Conservation (phyloP, 2,329 filamentous ascomycete genomes). For the Aureobasidium sp. region DNA sequence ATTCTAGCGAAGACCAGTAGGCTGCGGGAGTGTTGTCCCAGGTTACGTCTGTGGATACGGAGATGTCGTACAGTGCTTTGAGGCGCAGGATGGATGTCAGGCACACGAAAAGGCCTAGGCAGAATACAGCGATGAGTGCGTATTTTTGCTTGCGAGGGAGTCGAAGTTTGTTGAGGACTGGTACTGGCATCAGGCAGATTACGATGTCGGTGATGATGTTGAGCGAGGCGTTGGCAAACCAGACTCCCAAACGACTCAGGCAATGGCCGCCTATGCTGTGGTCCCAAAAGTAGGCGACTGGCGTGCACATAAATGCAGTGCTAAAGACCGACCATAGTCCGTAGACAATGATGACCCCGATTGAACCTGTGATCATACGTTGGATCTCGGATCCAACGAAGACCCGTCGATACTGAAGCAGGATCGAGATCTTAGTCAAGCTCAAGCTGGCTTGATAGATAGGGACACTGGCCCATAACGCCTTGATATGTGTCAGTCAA, state of each 20-base stretch:
- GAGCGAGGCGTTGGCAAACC: slow-evolving; percentile 33
- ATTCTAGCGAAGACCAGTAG: slow-evolving; percentile 29
- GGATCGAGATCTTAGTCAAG: slow-evolving; percentile 37
- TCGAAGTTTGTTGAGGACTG: slow-evolving; percentile 25
- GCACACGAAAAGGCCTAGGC: slow-evolving; percentile 26
- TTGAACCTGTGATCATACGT: slow-evolving; percentile 21
- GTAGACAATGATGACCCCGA: slow-evolving; percentile 25
- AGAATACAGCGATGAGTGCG: slow-evolving; percentile 28
- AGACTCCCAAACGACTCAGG: slow-evolving; percentile 31
- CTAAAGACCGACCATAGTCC: slow-evolving; percentile 25
- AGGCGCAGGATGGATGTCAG: slow-evolving; percentile 26
- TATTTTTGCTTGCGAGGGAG: slow-evolving; percentile 25
- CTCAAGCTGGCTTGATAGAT: slow-evolving; percentile 31
- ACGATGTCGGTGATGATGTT: slow-evolving; percentile 30
- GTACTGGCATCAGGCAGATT: slow-evolving; percentile 27
- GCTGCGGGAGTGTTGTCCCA: slow-evolving; percentile 26
- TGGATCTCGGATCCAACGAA: slow-evolving; percentile 34
- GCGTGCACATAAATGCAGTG: slow-evolving; percentile 32
- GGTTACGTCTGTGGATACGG: slow-evolving; percentile 19
- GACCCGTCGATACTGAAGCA: slow-evolving; percentile 40
- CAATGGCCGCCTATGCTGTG: slow-evolving; percentile 27
- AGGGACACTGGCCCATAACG: slow-evolving; percentile 26
- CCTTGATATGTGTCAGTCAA: background rate
- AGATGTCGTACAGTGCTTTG: slow-evolving; percentile 21
- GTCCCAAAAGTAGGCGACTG: slow-evolving; percentile 36